phyloP scores from a whole-genome alignment of 805 yeast genomes.

The Barnettozyma siamensis region DNA sequence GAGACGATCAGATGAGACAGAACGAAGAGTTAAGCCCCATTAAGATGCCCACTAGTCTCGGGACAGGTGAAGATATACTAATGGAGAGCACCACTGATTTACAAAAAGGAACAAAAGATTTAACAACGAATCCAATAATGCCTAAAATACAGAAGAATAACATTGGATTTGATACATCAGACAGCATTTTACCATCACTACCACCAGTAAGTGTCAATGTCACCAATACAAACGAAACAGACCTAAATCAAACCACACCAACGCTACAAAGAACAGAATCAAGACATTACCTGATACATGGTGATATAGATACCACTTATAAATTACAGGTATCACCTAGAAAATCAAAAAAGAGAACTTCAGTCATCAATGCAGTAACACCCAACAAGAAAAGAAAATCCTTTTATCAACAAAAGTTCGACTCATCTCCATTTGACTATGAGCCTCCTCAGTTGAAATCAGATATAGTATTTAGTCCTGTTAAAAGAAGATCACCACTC shows the following conservation, averaged over 20 bases:
- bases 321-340: slow-evolving; percentile 24
- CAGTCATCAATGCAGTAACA: slow-evolving; percentile 19
- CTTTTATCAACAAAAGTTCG: slow-evolving; percentile 21
- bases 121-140: slow-evolving; percentile 24
- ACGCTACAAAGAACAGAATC: slow-evolving; percentile 15
- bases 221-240: slow-evolving; percentile 23
- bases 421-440: slow-evolving; percentile 26
- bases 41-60: slow-evolving; percentile 14
- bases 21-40: slow-evolving; percentile 26
- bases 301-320: slow-evolving; percentile 19
- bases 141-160: slow-evolving; percentile 15
- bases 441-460: slow-evolving; percentile 25
- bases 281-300: slow-evolving; percentile 19
- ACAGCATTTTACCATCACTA: slow-evolving; percentile 23
- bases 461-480: slow-evolving; percentile 23
- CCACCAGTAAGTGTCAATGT: slow-evolving; percentile 19
- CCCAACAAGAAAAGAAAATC: slow-evolving; percentile 25
- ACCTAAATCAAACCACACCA: slow-evolving; percentile 24
- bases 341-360: slow-evolving; percentile 11
- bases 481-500: slow-evolving; percentile 13
- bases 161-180: slow-evolving; percentile 24
- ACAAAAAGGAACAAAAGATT: slow-evolving; percentile 8
- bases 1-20: slow-evolving; percentile 4
- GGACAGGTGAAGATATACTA: slow-evolving; percentile 10
- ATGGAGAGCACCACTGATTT: slow-evolving; percentile 22